Conservation (phyloP, 495 filamentous ascomycete genomes). For the Trichoderma parareesei region DNA sequence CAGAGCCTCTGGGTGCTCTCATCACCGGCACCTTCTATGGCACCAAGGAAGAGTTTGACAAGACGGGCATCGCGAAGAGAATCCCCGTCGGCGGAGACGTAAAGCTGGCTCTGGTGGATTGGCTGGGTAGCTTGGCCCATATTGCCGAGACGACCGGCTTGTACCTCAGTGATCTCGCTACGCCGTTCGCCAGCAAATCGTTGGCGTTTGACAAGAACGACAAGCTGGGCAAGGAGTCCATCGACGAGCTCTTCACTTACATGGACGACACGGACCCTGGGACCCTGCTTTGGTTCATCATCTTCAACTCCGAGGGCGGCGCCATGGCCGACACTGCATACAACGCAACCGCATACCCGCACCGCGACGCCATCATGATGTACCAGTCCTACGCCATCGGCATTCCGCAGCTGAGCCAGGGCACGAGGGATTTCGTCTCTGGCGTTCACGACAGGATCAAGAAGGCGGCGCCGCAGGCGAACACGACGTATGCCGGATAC, state of each 20-base stretch:
- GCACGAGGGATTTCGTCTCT: slow-evolving; percentile 38
- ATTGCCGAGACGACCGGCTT: slow-evolving; percentile 42
- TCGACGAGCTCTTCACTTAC: slow-evolving; percentile 43
- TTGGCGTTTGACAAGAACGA: slow-evolving; percentile 43
- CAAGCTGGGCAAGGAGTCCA: slow-evolving; percentile 28
- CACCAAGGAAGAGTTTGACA: slow-evolving; percentile 42
- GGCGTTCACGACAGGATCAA: slow-evolving; percentile 37
- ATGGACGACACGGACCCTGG: slow-evolving; percentile 40
- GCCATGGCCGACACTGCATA: slow-evolving; percentile 36
- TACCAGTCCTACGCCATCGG: slow-evolving; percentile 52
- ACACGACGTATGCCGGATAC: slow-evolving; percentile 62
- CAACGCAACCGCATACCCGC: slow-evolving; percentile 47
- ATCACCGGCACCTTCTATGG: slow-evolving; percentile 46
- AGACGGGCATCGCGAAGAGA: slow-evolving; percentile 34
- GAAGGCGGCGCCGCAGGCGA: slow-evolving; percentile 20
- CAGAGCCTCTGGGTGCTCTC: slow-evolving; percentile 41
- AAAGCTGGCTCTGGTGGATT: slow-evolving; percentile 43
- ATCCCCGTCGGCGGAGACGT: slow-evolving; percentile 29
- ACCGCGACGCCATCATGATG: slow-evolving; percentile 50
- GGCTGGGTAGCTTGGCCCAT: slow-evolving; percentile 43
- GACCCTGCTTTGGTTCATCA: slow-evolving; percentile 46
- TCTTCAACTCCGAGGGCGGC: slow-evolving; percentile 50
- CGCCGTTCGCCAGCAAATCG: slow-evolving; percentile 45
- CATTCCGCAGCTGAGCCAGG: slow-evolving; percentile 31
- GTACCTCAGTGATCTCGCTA: slow-evolving; percentile 35